phyloP scores from a whole-genome alignment of 2,329 filamentous ascomycete species.

The Xylogone sp. region DNA sequence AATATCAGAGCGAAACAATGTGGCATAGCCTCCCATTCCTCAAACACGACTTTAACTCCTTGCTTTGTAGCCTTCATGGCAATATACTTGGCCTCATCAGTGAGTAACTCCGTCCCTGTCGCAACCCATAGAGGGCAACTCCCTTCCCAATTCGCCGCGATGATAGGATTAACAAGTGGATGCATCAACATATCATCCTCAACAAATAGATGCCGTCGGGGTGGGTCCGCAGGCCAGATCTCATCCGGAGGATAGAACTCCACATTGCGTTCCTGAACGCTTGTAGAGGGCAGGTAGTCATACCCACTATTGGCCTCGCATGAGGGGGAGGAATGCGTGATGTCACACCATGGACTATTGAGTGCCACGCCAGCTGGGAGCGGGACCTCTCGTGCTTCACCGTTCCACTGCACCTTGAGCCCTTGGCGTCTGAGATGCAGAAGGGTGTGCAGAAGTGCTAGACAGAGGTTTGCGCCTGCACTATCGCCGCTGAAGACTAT shows the following conservation, averaged over 20 bases:
- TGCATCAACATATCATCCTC: slow-evolving; percentile 55
- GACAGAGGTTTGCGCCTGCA: slow-evolving; percentile 68
- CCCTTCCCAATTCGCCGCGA: slow-evolving; percentile 55
- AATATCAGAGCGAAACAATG: slow-evolving; percentile 66
- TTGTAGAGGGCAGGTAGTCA: slow-evolving; percentile 58
- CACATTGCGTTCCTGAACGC: slow-evolving; percentile 21
- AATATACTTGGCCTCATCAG: slow-evolving; percentile 62
- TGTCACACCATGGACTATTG: slow-evolving; percentile 68
- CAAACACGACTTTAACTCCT: slow-evolving; percentile 59
- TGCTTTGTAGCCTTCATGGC: slow-evolving; percentile 52
- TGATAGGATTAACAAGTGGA: slow-evolving; percentile 63
- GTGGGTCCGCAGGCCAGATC: slow-evolving; percentile 54
- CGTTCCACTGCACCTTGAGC: slow-evolving; percentile 56
- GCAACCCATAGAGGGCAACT: slow-evolving; percentile 65
- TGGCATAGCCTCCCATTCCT: slow-evolving; percentile 78
- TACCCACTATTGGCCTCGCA: slow-evolving; percentile 47
- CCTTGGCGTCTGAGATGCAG: slow-evolving; percentile 54
- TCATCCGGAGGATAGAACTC: slow-evolving; percentile 44
- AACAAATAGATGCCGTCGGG: slow-evolving; percentile 50
- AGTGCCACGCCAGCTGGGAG: slow-evolving; percentile 63
- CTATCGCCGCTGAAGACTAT: slow-evolving; percentile 71
- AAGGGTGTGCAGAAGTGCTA: slow-evolving; percentile 65
- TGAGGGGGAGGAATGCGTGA: slow-evolving; percentile 59
- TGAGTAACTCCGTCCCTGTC: slow-evolving; percentile 67
- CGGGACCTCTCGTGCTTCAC: slow-evolving; percentile 52